These are phyloP conservation scores for Pyrrhoderma lamaoense DNA, from an alignment of 1,284 basidiomycete genomes.

Conservation along the genomic window DNA sequence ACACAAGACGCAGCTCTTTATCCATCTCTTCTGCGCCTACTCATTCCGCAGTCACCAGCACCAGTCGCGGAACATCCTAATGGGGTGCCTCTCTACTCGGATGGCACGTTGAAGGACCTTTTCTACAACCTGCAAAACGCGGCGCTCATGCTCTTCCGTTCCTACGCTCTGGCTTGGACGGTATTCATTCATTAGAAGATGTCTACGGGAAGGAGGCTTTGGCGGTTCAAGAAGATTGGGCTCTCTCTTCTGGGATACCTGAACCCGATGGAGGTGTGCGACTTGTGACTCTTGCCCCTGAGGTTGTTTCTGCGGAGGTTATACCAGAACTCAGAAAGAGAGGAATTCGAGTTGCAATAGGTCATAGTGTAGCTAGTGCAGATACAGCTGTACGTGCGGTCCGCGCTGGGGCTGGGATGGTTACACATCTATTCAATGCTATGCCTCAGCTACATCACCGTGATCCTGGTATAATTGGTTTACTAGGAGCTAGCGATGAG, in stretches of 20 bases:
- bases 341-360: slow-evolving; percentile 77
- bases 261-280: slow-evolving; percentile 53
- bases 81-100: slow-evolving; percentile 61
- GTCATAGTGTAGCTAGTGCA: slow-evolving; percentile 70
- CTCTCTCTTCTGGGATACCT: slow-evolving; percentile 19
- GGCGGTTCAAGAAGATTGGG: slow-evolving; percentile 57
- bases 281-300: slow-evolving; percentile 82
- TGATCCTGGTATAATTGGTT: slow-evolving; percentile 81
- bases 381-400: slow-evolving; percentile 64
- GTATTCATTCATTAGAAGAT: slow-evolving; percentile 58
- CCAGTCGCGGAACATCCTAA: slow-evolving; percentile 28
- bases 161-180: slow-evolving; percentile 56
- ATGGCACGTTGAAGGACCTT: slow-evolving; percentile 88
- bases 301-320: slow-evolving; percentile 56
- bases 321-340: slow-evolving; percentile 54
- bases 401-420: slow-evolving; percentile 66
- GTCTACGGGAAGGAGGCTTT: slow-evolving; percentile 67
- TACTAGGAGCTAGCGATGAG: slow-evolving; percentile 71
- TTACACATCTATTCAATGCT: slow-evolving; percentile 90
- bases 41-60: slow-evolving; percentile 54
- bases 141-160: slow-evolving; percentile 74
- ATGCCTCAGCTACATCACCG: slow-evolving; percentile 85
- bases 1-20: slow-evolving; percentile 70
- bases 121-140: slow-evolving; percentile 70
- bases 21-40: slow-evolving; percentile 54